A percentile compares a stretch with the other conserved stretches of the same genome.
These are phyloP conservation scores for Aspergillus intermedius DNA, from an alignment of 2,329 filamentous ascomycete species.

Conservation along the genomic window DNA sequence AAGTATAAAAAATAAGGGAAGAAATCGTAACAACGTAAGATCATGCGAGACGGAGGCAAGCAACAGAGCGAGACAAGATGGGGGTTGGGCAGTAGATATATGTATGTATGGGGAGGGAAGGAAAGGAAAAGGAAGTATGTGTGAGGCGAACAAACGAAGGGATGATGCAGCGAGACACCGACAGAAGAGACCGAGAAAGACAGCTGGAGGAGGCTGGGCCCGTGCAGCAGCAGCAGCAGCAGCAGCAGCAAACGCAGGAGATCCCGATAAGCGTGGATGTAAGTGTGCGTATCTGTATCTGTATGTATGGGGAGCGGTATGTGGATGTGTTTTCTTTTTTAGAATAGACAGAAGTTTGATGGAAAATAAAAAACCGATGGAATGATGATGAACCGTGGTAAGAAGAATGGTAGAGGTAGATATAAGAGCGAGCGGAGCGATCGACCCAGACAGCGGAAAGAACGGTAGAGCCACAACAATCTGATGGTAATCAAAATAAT, in stretches of 20 bases:
- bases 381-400: neutral
- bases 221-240: neutral
- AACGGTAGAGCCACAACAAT: neutral
- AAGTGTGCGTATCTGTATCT: neutral
- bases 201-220: neutral
- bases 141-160: constrained; percentile 1
- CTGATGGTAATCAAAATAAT: neutral
- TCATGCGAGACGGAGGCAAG: neutral
- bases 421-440: neutral
- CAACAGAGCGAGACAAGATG: neutral
- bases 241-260: neutral
- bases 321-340: neutral
- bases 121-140: neutral
- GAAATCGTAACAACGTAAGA: neutral
- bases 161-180: neutral
- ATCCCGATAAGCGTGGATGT: neutral
- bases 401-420: neutral
- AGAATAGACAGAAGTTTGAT: neutral
- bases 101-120: neutral
- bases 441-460: neutral
- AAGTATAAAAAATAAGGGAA: constrained; percentile 1
- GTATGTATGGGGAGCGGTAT: neutral
- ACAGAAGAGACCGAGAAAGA: neutral
- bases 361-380: neutral
- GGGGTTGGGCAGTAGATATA: neutral